Conservation (phyloP, 192 early-diverging fungal genomes). For the Coemansia sp. region DNA sequence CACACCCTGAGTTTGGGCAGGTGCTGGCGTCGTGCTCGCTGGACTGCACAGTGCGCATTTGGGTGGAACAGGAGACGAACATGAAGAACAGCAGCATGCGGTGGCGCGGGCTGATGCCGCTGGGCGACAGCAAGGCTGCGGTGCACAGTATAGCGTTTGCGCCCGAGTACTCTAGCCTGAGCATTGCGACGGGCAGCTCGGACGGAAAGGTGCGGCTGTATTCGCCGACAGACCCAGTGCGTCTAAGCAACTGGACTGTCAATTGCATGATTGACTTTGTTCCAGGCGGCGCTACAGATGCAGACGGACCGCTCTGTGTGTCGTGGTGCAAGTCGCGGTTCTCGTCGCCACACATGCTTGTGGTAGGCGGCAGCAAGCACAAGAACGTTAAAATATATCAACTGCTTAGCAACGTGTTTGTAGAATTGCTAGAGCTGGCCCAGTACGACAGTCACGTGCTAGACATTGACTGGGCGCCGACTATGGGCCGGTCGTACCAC, state of each 20-base stretch:
- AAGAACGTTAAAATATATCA: constrained; percentile 64
- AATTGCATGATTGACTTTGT: constrained; percentile 61
- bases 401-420: constrained; percentile 18
- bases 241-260: constrained; percentile 73
- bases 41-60: constrained; percentile 86
- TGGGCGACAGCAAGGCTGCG: constrained; percentile 66
- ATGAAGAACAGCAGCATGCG: constrained; percentile 64
- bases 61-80: constrained; percentile 76
- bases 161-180: constrained; percentile 75
- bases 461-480: constrained; percentile 54
- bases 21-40: constrained; percentile 88
- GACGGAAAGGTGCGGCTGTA: constrained; percentile 87
- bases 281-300: constrained; percentile 61
- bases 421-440: constrained; percentile 54
- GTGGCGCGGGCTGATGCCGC: constrained; percentile 62
- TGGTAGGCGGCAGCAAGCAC: constrained; percentile 80
- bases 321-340: constrained; percentile 87
- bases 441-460: constrained; percentile 55
- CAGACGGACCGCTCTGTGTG: constrained; percentile 76
- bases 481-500: constrained; percentile 58
- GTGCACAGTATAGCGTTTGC: constrained; percentile 91
- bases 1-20: constrained; percentile 96
- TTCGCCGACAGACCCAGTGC: constrained; percentile 77
- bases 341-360: constrained; percentile 70
- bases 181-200: constrained; percentile 72